Base-by-base conservation (phyloP, 768 basidiomycete genomes). In the Lentinula edodes region DNA sequence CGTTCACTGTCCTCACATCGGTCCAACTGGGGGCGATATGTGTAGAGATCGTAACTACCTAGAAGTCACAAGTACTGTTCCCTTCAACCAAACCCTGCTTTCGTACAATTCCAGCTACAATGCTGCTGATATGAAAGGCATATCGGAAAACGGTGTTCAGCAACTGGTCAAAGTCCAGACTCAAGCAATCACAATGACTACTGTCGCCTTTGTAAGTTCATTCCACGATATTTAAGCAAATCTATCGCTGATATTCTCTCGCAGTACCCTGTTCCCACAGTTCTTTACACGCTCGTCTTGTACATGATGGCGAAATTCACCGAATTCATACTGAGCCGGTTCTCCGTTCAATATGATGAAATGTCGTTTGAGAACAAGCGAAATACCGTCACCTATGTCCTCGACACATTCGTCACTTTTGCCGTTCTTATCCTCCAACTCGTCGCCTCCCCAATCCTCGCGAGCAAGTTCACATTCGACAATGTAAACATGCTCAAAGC, bases 1-100 rank as follows among this genome's bases (percentile, higher is more conserved):
- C 12, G 51, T 63, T 18, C 62, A 63, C 43, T 63, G 62, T 50
- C 50, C 62, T 41, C 62, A 63, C 16, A 60, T 63, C 34, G 62
- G 62, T 42, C 62, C 62, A 6, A 15, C 58, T 16, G 52, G 62
- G 12, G 62, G 62, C 7, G 59, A 54, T 28, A 63, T 63, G 62
- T 63, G 62, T 43, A 48, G 28, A 32, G 28, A 18, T 43, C 52
- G 60, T 34, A 39, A 61, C 23, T 61, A 61, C 34, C 35, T 52
- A 15, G 10, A 61, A 5, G 38, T 61, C 18, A 53, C 52, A 5
- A 32, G 36, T 7, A 23, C 35, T 45, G 18, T 20, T 20, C 60
- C 60, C 9, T 61, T 52, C 34, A 52, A 51, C n/a, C 18, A 39
- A 6, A 52, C 60, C 5, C 38, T 61, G 6, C 34, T 61, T 5